A percentile compares a stretch with the other conserved stretches of the same genome.
These are phyloP conservation scores for Annulohypoxylon nitens DNA, from an alignment of 495 filamentous ascomycete species.

Conservation along the genomic window DNA sequence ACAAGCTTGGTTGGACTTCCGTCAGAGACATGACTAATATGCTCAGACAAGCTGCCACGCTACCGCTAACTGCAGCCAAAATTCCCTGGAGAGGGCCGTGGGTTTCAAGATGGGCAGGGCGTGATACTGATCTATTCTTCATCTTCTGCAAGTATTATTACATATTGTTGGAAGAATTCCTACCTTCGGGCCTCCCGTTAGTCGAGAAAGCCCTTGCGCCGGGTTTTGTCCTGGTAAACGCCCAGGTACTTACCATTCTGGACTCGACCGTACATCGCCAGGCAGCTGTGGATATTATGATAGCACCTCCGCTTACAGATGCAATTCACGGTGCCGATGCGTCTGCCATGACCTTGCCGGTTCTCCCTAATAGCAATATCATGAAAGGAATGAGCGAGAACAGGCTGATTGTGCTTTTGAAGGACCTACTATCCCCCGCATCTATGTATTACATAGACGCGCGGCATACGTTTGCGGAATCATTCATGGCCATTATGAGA, in stretches of 20 bases:
- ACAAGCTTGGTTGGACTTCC: slow-evolving; percentile 78
- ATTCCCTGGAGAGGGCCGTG: slow-evolving; percentile 90
- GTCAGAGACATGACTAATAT: slow-evolving; percentile 70
- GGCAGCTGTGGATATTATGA: slow-evolving; percentile 63
- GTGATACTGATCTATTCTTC: slow-evolving; percentile 93
- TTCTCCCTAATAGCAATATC: slow-evolving; percentile 72
- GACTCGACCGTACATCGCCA: slow-evolving; percentile 88
- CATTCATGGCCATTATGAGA: slow-evolving; percentile 80
- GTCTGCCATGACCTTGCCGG: slow-evolving; percentile 73
- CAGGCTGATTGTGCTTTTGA: slow-evolving; percentile 85
- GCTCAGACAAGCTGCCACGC: slow-evolving; percentile 75
- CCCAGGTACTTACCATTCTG: slow-evolving; percentile 83
- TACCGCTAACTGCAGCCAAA: slow-evolving; percentile 76
- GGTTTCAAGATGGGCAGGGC: slow-evolving; percentile 87
- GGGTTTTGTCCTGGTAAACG: slow-evolving; percentile 85
- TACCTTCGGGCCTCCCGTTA: slow-evolving; percentile 71
- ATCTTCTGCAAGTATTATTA: slow-evolving; percentile 94
- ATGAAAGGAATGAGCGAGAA: slow-evolving; percentile 92
- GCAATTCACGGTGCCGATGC: slow-evolving; percentile 80
- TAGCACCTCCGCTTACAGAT: slow-evolving; percentile 79
- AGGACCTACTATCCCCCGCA: slow-evolving; percentile 79
- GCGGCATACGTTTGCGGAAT: slow-evolving; percentile 80
- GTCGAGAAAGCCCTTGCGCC: slow-evolving; percentile 78
- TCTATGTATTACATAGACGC: slow-evolving; percentile 56
- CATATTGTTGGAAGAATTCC: slow-evolving; percentile 82